These are phyloP conservation scores for Suhomyces sp. DNA, from an alignment of 805 yeast species.

Conservation along the genomic window DNA sequence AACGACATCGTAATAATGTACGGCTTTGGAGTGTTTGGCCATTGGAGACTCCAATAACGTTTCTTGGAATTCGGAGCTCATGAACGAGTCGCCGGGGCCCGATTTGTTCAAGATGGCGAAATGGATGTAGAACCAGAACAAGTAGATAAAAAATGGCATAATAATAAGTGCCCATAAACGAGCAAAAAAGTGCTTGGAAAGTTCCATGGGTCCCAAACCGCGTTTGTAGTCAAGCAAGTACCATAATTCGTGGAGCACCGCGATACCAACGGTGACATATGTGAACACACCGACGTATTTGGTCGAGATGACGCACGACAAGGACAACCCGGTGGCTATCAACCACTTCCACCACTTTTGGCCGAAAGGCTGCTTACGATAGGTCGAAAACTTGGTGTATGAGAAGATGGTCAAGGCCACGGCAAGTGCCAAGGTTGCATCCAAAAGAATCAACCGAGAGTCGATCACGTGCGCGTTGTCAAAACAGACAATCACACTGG, in stretches of 20 bases:
- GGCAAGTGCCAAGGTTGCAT: constrained; percentile 80
- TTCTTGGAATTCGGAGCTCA: constrained; percentile 95
- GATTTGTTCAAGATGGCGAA: constrained; percentile 77
- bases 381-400: constrained; percentile 73
- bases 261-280: constrained; percentile 80
- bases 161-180: constrained; percentile 70
- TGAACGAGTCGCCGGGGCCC: constrained; percentile 94
- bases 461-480: constrained; percentile 91
- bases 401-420: constrained; percentile 78
- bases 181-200: constrained; percentile 69
- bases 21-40: constrained; percentile 64
- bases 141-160: constrained; percentile 76
- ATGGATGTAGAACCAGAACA: constrained; percentile 90
- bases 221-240: constrained; percentile 66
- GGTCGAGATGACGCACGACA: constrained; percentile 91
- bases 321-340: constrained; percentile 72
- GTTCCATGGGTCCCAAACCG: constrained; percentile 56
- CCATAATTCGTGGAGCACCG: constrained; percentile 88
- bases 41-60: constrained; percentile 80
- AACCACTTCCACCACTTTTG: constrained; percentile 87
- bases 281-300: constrained; percentile 96
- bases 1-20: constrained; percentile 72
- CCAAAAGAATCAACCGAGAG: constrained; percentile 86
- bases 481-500: constrained; percentile 70
- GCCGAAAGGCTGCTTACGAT: constrained; percentile 64